These are phyloP conservation scores for Backusella australiensis DNA, from an alignment of 192 early-diverging fungal species.

Conservation along the genomic window DNA sequence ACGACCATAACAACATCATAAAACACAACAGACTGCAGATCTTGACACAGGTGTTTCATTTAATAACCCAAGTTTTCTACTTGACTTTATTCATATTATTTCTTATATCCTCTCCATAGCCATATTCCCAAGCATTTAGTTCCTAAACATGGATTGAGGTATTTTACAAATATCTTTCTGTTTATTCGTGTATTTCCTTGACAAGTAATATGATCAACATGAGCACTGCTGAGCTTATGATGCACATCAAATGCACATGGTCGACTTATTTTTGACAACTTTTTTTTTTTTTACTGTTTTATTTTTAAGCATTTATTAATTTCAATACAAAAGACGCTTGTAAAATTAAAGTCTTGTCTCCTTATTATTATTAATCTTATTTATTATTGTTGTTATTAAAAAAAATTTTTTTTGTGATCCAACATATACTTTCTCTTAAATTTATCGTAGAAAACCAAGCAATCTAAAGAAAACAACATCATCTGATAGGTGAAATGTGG, in stretches of 20 bases:
- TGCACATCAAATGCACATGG: constrained; percentile 1
- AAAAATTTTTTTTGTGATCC: not conserved
- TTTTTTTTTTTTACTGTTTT: not conserved
- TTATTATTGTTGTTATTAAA: not conserved
- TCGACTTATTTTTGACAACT: not conserved
- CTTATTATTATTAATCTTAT: not conserved
- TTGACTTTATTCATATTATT: no score
- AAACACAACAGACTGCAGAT: not conserved
- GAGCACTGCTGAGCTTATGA: not conserved
- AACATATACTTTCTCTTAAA: not conserved
- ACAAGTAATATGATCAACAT: constrained; percentile 2
- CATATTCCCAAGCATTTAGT: not conserved
- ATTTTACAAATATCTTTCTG: not conserved
- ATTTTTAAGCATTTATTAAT: not conserved
- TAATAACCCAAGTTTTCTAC: no score
- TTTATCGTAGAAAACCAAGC: not conserved
- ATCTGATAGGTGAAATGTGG: not conserved
- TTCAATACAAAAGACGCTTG: not conserved
- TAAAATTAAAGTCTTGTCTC: not conserved
- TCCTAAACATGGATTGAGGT: not conserved
- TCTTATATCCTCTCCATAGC: no score
- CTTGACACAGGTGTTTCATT: not conserved
- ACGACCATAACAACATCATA: not conserved
- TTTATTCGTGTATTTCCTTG: not conserved
- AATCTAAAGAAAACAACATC: not conserved